Evolutionary conservation across 1,284 basidiomycete species (phyloP), one percentile per base, ranked within the genome.

Genomic region (Phenoliferia sp.): DNA sequence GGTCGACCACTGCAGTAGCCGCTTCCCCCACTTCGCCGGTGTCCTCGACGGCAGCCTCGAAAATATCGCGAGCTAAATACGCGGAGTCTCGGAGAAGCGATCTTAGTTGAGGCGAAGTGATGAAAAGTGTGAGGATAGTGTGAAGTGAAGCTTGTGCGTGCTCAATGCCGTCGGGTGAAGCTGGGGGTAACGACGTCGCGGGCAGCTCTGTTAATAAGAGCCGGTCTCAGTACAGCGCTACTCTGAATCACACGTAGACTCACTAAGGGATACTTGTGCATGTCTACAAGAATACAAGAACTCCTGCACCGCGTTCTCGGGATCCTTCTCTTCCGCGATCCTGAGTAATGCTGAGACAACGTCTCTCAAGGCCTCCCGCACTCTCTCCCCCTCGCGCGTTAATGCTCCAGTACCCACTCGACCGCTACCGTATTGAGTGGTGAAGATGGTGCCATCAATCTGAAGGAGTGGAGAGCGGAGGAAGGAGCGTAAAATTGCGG

Each of bases 51-150:
- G 79, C 80, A 66, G 82, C 80, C 62, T 81, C 81, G 35, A 82
- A 78, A 65, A 82, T 75, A 69, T 81, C 79, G 36, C 81, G 76
- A 50, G 79, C 71, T 61, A 81, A 72, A 73, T 76, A 75, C 73
- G 81, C 78, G 57, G 80, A 72, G 66, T 82, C 81, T 48, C 78
- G 78, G 57, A 80, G 74, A 70, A 83, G 73, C 67, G 79, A 74
- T 52, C 79, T 77, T 73, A 82, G 80, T 31, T 76, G 74, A 65
- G 77, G 74, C 64, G 79, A 79, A 64, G 81, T 81, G 69, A 81
- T 68, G 61, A 82, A 74, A 29, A 82, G 76, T 39, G 77, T 75
- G 29, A 78, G 76, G 65, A 82, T 78, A 66, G 79, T 79, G 62
- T 79, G 76, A 63, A 82, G 74, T 16, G 80, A 78, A 19, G 78